These are phyloP conservation scores for Aureobasidium uvarum DNA, from an alignment of 2,329 filamentous ascomycete genomes.

Conservation along the genomic window DNA sequence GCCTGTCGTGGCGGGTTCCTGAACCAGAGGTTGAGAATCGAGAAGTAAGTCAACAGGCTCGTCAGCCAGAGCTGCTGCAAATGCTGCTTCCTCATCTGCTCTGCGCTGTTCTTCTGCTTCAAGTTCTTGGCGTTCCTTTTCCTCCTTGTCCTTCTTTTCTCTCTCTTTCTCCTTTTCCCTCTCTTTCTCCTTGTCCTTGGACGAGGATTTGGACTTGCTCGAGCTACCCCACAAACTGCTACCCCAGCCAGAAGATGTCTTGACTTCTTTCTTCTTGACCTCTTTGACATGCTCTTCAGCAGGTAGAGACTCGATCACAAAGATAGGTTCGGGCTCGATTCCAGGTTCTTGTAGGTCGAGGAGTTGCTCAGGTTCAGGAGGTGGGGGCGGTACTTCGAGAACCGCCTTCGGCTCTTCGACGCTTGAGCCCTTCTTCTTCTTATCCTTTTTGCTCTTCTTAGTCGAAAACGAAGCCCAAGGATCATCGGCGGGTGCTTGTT, in stretches of 20 bases:
- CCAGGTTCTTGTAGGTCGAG: constrained; percentile 23
- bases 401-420: constrained; percentile 41
- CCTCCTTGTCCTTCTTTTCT: constrained; percentile 43
- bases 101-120: constrained; percentile 37
- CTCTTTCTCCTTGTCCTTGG: constrained; percentile 38
- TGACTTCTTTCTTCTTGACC: constrained; percentile 46
- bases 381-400: constrained; percentile 30
- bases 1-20: constrained; percentile 41
- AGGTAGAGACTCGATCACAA: constrained; percentile 1
- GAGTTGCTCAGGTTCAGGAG: constrained; percentile 29
- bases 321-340: constrained; percentile 9
- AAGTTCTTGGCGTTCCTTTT: constrained; percentile 40
- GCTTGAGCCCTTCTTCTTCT: constrained; percentile 51
- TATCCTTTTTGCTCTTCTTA: constrained; percentile 54
- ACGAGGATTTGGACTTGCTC: constrained; percentile 38
- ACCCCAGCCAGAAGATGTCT: constrained; percentile 36
- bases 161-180: constrained; percentile 46
- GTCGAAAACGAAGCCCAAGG: constrained; percentile 33
- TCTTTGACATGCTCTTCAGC: constrained; percentile 31
- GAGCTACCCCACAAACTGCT: constrained; percentile 34
- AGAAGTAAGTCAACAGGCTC: constrained; percentile 39
- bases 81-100: constrained; percentile 38
- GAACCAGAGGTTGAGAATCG: constrained; percentile 33
- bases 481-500: constrained; percentile 32
- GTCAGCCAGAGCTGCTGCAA: constrained; percentile 39